These are phyloP conservation scores for Ustilago loliicola DNA, from an alignment of 1,284 basidiomycete species.

Conservation along the genomic window DNA sequence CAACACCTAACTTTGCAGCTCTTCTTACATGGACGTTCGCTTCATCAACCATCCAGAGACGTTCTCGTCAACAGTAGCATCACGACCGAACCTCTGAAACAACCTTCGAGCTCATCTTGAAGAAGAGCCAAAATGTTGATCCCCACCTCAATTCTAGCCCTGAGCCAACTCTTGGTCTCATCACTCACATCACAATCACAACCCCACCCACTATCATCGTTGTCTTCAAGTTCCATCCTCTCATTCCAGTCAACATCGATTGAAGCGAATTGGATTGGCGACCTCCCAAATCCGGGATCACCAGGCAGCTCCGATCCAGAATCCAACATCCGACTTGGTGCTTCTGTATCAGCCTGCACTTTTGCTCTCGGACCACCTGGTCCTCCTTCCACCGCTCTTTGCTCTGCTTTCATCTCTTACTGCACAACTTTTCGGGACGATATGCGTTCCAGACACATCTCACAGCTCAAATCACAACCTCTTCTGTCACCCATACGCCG, in stretches of 20 bases:
- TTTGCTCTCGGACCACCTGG: constrained; percentile 41
- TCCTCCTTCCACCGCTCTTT: constrained; percentile 21
- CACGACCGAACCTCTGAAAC: no score
- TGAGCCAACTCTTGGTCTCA: constrained; percentile 2
- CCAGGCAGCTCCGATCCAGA: background rate
- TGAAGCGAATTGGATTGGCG: background rate
- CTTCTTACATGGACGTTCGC: no score
- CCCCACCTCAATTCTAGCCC: constrained; percentile 16
- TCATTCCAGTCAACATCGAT: no score
- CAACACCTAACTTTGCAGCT: no score
- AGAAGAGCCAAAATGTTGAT: constrained; percentile 13
- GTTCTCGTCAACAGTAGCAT: no score
- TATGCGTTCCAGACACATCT: constrained; percentile 13
- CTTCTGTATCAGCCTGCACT: constrained; percentile 28
- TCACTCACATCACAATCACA: constrained; percentile 1
- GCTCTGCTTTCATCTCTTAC: constrained; percentile 30
- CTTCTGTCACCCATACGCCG: background rate
- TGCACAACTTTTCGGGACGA: constrained; percentile 23
- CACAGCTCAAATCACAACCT: constrained; percentile 18
- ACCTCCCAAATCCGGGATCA: constrained; percentile 12
- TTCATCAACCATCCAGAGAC: no score
- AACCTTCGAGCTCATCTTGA: background rate
- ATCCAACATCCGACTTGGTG: constrained; percentile 8
- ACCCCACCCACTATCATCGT: background rate
- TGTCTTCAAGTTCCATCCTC: background rate